A percentile compares a stretch with the other conserved stretches of the same genome.
Conservation (phyloP, 2,329 filamentous ascomycete genomes). For the Pseudogymnoascus pannorum region DNA sequence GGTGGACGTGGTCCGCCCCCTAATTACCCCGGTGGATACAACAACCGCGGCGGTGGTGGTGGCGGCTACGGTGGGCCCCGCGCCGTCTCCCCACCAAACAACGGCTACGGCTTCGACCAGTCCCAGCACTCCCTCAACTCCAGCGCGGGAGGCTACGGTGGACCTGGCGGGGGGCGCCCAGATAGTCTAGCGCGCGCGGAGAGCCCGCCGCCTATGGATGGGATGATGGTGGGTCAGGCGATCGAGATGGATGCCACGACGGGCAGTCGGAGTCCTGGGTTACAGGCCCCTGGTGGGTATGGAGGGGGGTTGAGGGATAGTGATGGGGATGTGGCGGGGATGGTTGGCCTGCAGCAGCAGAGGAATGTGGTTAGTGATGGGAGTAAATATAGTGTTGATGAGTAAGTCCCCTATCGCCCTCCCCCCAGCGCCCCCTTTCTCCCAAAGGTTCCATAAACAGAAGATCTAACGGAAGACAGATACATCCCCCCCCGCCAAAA, state of each 20-base stretch:
- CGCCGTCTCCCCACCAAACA: background rate
- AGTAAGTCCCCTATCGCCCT: too few relatives aligned
- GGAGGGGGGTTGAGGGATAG: slow-evolving; percentile 48
- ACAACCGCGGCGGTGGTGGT: background rate
- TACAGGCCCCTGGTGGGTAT: slow-evolving; percentile 34
- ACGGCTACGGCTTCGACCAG: background rate
- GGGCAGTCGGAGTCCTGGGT: slow-evolving; percentile 37
- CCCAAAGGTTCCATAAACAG: too few relatives aligned
- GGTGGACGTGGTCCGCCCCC: slow-evolving; percentile 37
- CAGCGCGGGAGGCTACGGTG: slow-evolving; percentile 2
- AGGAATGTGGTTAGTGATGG: slow-evolving; percentile 51
- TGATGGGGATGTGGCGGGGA: slow-evolving; percentile 65
- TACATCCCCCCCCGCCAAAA: slow-evolving; percentile 49
- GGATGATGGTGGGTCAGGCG: slow-evolving; percentile 53
- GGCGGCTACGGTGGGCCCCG: background rate
- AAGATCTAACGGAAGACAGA: slow-evolving; percentile 33
- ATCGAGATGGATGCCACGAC: slow-evolving; percentile 74
- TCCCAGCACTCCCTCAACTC: background rate
- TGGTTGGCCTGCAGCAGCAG: slow-evolving; percentile 63
- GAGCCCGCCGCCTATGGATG: slow-evolving; percentile 55
- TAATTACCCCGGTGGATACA: slow-evolving; percentile 26
- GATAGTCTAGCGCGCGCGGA: slow-evolving; percentile 50
- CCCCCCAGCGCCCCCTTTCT: too few relatives aligned
- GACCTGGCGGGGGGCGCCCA: slow-evolving; percentile 16
- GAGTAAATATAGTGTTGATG: slow-evolving; percentile 65